Conservation (phyloP, 176 grass and related monocot species). For the barley (Hordeum vulgare) region MorexV3_pseudomolecules_assembly NC_058522.1:333376045-333376544, state of each 20-base stretch:
- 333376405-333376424: constrained; percentile 3
- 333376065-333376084: neutral
- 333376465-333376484: neutral
- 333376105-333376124: constrained; percentile 12
- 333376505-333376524: constrained; percentile 24
- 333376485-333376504: constrained; percentile 30
- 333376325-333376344: constrained; percentile 33
- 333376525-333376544: constrained; percentile 28
- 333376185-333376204: constrained; percentile 33
- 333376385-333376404: constrained; percentile 43
- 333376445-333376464: neutral
- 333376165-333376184: constrained; percentile 9
- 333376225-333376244: constrained; percentile 15
- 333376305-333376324: constrained; percentile 22
- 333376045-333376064: neutral
- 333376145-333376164: neutral
- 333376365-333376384: constrained; percentile 27
- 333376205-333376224: constrained; percentile 14
- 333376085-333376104: neutral
- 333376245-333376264: constrained; percentile 9
- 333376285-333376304: constrained; percentile 22
- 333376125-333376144: neutral
- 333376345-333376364: constrained; percentile 22
- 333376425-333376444: constrained; percentile 15
- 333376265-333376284: constrained; percentile 22